A percentile compares a stretch with the other conserved stretches of the same genome.
phyloP scores from a whole-genome alignment of 371 early-diverging fungal species.

The Pancytospora philotis region DNA sequence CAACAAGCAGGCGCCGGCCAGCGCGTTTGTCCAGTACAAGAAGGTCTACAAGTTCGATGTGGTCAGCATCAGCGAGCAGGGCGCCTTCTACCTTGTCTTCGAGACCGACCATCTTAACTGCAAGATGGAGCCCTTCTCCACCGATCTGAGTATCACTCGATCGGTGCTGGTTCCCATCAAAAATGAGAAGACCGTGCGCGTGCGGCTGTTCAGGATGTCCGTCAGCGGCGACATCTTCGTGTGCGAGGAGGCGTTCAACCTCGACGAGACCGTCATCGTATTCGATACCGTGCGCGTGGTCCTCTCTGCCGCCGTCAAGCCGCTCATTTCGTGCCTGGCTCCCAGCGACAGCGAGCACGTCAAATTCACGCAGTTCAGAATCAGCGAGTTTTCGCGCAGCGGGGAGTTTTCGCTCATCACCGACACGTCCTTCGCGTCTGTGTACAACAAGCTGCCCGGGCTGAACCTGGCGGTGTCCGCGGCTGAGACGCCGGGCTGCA shows the following conservation, averaged over 20 bases:
- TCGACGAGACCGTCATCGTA: slow-evolving; percentile 9
- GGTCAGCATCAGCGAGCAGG: slow-evolving; percentile 36
- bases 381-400: slow-evolving; percentile 27
- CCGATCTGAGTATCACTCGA: slow-evolving; percentile 26
- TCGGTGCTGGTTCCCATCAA: slow-evolving; percentile 39
- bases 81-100: slow-evolving; percentile 46
- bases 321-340: slow-evolving; percentile 16
- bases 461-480: slow-evolving; percentile 1
- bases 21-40: slow-evolving; percentile 29
- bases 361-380: slow-evolving; percentile 42
- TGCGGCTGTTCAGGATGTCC: slow-evolving; percentile 47
- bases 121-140: slow-evolving; percentile 46
- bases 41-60: slow-evolving; percentile 35
- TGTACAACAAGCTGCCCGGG: background rate
- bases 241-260: slow-evolving; percentile 33
- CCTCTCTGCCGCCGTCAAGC: slow-evolving; percentile 22
- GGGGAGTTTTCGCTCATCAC: background rate
- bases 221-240: slow-evolving; percentile 48
- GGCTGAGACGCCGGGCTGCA: background rate
- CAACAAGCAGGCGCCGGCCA: background rate
- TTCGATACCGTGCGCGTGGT: slow-evolving; percentile 36
- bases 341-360: slow-evolving; percentile 14
- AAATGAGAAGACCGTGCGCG: slow-evolving; percentile 17
- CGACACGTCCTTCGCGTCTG: background rate
- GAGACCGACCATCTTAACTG: slow-evolving; percentile 34